Evolutionary conservation across 441 rosid species (phyloP).

Genomic region (Populus hybrid): DNA sequence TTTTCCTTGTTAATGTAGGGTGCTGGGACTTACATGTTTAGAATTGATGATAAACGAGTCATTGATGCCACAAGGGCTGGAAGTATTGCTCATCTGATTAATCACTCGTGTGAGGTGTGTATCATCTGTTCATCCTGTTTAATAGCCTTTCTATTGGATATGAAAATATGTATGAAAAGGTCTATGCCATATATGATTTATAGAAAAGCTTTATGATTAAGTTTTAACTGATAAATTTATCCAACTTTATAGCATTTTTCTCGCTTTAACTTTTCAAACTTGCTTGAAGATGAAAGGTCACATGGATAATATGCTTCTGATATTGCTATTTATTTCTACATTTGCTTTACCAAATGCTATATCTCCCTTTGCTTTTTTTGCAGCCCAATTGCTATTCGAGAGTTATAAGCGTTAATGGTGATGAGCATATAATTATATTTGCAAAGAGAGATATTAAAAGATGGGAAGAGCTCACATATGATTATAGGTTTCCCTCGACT

Average conservation of each 20-base stretch:
- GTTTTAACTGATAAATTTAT: not conserved
- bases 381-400: conserved; percentile 99
- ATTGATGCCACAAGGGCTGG: conserved; percentile 98
- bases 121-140: conserved; percentile 13
- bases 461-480: no score
- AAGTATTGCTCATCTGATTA: conserved; percentile 97
- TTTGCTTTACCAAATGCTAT: not conserved
- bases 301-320: not conserved
- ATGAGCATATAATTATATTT: no score
- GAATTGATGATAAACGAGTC: conserved; percentile 93
- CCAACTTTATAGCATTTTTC: not conserved
- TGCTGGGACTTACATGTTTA: conserved; percentile 99
- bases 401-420: no score
- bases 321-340: conserved; percentile 1
- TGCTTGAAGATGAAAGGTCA: conserved; percentile 16
- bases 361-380: conserved; percentile 25
- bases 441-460: no score
- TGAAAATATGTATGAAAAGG: not conserved
- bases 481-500: no score
- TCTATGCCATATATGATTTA: not conserved
- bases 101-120: conserved; percentile 94
- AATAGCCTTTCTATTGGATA: not conserved
- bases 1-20: conserved; percentile 54
- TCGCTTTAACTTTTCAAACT: not conserved
- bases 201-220: not conserved